Evolutionary conservation across 257 asterid species (phyloP), one percentile per base, ranked within the genome.

Genomic region (Cruciata laevipes): DNA sequence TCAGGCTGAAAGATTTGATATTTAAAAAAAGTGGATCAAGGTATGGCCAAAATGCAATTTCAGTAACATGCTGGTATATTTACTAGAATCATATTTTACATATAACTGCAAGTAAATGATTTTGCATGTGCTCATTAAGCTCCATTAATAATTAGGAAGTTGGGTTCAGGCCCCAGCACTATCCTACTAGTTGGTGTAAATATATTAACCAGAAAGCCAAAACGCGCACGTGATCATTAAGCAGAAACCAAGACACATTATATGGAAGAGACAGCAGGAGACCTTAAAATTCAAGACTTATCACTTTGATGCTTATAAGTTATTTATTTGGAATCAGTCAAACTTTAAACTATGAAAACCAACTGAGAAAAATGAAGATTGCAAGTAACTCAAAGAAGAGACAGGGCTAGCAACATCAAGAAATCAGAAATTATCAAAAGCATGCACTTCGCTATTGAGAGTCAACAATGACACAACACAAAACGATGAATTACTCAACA

Each of bases 1-100:
- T 90, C 99, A 75, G 99, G 96, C 99, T 93, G 77, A 72, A 79
- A 80, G 47, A 67, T 65, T 69, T 67, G 79, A 70, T 30, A 75
- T 42, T 64, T 60, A 68, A 44, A 63, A 61, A 40, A 68, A 40
- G 20, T 71, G 27, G 56, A 58, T 68, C 25, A 23, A 65, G 30
- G 31, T 25, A n/a, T 56, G 56, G 56, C 30, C 37, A 42, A 61
- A 18, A 53, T 61, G 38, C 24, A 61, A 62, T 59, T 24, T 3
- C 40, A 47, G 56, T 25, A 49, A 30, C 30, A 49, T 17, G 16
- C 24, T 35, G 24, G 44, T 47, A 30, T 40, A 53, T 9, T 37
- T 20, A 47, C 55, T 14, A 7, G 27, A 63, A 23, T 70, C 6
- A 13, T 33, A 13, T 35, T 42, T 47, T 32, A n/a, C 57, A 57